Conservation (phyloP, 345 rosid genomes). For the Salix viminalis region DNA sequence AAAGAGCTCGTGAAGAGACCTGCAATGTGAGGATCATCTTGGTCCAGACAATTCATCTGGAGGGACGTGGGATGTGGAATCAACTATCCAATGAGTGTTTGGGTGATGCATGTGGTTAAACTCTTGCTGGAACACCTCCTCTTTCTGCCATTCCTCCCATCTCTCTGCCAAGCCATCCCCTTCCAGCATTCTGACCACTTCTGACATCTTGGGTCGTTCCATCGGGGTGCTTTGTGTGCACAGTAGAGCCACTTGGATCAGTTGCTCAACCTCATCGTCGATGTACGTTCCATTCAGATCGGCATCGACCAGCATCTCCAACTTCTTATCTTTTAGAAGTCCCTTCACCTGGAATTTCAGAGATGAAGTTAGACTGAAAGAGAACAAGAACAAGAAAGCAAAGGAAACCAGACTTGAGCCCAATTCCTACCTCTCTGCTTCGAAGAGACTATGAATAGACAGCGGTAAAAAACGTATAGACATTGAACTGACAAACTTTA, state of each 20-base stretch:
- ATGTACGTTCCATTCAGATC: conserved; percentile 60
- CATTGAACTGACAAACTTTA: background rate
- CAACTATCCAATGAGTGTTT: conserved; percentile 47
- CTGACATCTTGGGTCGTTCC: conserved; percentile 92
- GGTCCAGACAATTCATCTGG: conserved; percentile 80
- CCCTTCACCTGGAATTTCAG: conserved; percentile 74
- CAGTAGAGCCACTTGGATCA: conserved; percentile 81
- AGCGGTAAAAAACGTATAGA: background rate
- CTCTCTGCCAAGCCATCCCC: conserved; percentile 85
- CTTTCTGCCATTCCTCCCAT: conserved; percentile 98
- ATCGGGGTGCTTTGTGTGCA: conserved; percentile 70
- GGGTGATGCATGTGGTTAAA: conserved; percentile 36
- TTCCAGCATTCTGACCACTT: conserved; percentile 92
- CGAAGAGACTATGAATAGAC: background rate
- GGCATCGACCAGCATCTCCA: conserved; percentile 64
- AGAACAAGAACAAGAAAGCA: background rate
- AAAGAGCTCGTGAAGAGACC: conserved; percentile 4
- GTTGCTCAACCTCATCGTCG: conserved; percentile 65
- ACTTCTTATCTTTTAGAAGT: conserved; percentile 66
- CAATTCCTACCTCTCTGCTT: background rate
- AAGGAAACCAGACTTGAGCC: background rate
- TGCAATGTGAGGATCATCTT: conserved; percentile 42
- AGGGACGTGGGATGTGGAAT: conserved; percentile 58
- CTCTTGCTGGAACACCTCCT: conserved; percentile 61
- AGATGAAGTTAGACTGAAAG: background rate